Evolutionary conservation across 2,329 filamentous ascomycete genomes (phyloP).

Genomic region (Aspergillus hiratsukae): DNA sequence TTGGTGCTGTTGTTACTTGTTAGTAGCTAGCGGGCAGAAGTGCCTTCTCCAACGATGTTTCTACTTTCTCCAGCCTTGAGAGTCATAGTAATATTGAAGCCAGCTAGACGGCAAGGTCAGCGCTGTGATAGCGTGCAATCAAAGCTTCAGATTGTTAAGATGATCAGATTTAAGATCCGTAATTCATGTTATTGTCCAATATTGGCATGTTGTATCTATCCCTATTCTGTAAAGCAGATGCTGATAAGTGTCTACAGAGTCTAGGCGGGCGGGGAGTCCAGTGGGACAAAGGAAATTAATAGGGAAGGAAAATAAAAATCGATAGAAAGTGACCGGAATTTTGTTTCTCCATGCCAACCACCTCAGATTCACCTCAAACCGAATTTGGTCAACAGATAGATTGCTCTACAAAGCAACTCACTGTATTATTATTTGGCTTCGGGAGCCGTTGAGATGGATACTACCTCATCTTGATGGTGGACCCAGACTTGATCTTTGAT

Average conservation of each 20-base stretch:
- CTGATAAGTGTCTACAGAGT: neutral
- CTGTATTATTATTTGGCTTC: conserved; percentile 61
- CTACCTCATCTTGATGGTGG: conserved; percentile 12
- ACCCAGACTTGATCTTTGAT: conserved; percentile 16
- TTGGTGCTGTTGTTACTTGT: neutral
- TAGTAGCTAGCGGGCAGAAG: neutral
- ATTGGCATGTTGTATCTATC: neutral
- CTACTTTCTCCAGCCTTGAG: neutral
- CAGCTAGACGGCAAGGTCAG: neutral
- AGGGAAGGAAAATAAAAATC: neutral
- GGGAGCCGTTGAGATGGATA: conserved; percentile 25
- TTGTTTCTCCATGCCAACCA: conserved; percentile 18
- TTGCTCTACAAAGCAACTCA: conserved; percentile 52
- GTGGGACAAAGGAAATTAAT: neutral
- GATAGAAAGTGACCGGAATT: neutral
- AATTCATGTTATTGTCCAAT: neutral
- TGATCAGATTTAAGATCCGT: neutral
- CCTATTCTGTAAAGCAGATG: neutral
- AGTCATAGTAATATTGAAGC: neutral
- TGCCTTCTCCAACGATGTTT: neutral
- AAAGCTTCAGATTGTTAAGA: neutral
- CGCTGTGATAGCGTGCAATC: neutral
- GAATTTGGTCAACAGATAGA: conserved; percentile 12
- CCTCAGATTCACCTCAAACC: conserved; percentile 3
- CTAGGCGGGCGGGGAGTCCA: neutral